These are phyloP conservation scores for Cicer cuneatum DNA, from an alignment of 306 rosid genomes.

Conservation along the genomic window DNA sequence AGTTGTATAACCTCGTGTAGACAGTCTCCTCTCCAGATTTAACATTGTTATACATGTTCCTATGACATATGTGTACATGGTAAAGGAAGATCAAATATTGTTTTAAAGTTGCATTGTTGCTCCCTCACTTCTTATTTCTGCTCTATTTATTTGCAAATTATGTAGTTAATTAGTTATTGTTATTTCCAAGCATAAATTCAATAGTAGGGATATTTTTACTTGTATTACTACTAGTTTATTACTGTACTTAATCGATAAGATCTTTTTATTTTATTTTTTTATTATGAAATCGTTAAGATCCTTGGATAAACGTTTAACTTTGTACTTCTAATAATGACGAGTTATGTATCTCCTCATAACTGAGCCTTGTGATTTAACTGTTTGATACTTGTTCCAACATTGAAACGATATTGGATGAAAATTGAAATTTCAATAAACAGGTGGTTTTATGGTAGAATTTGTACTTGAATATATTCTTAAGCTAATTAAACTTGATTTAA, in stretches of 20 bases:
- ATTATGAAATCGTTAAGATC: neutral
- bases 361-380: neutral
- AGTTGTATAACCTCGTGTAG: slow-evolving; percentile 48
- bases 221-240: too few species aligned
- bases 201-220: neutral
- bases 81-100: slow-evolving; percentile 37
- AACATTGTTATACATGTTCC: slow-evolving; percentile 50
- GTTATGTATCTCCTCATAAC: neutral
- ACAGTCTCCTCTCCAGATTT: slow-evolving; percentile 26
- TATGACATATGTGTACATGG: slow-evolving; percentile 38
- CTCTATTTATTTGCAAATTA: neutral
- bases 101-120: slow-evolving; percentile 20
- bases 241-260: too few species aligned
- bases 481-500: too few species aligned
- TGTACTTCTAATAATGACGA: neutral
- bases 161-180: neutral
- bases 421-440: too few species aligned
- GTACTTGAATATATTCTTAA: too few species aligned
- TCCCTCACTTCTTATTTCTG: slow-evolving; percentile 27
- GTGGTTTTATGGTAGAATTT: too few species aligned
- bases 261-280: neutral
- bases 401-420: too few species aligned
- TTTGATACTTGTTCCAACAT: too few species aligned
- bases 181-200: neutral
- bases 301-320: neutral